Evolutionary conservation across 2,329 filamentous ascomycete species (phyloP), one percentile per base, ranked within the genome.

Genomic region (Sclerotinia sclerotiorum): DNA sequence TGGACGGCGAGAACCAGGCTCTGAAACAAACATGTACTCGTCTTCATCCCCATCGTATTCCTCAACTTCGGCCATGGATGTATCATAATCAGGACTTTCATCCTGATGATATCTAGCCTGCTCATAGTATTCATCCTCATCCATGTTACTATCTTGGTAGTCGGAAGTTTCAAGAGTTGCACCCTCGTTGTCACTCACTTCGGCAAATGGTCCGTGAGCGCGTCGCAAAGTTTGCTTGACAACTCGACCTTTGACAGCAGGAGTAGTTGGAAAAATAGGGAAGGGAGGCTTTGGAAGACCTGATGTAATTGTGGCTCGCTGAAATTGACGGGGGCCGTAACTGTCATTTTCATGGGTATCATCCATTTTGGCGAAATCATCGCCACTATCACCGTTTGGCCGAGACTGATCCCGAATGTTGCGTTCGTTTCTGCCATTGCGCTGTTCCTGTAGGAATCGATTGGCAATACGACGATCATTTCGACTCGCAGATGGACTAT

Each of bases 171-270:
- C 57, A 21, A 54, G 19, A 48, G 15, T 27, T 11, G 24, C 42
- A 55, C n/a, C 48, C 21, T 55, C 57, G 5, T 35, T n/a, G 4
- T 63, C 35, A n/a, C 60, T 13, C 21, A 19, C 32, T 24, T 17
- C 17, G 15, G 29, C 10, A 1, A 27, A 39, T 27, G 7, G n/a
- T 2, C 21, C 29, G 39, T 48, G 44, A 42, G 48, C 35, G 10
- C 57, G 60, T 52, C 32, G 32, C 60, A 27, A 15, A 39, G 29
- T 46, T 44, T 60, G 67, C 42, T 51, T 65, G 52, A 69, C 63
- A 27, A 69, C 21, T 60, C 62, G 67, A 35, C 54, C 54, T 8
- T 60, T n/a, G n/a, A 69, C 54, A 27, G 6, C 10, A 11, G 60
- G 60, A 5, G 58, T 29, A 49, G 29, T 24, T 5, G 58, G 44